Evolutionary conservation across 768 basidiomycete species (phyloP), one percentile per base, ranked within the genome.

Genomic region (Boletus barrowsii): DNA sequence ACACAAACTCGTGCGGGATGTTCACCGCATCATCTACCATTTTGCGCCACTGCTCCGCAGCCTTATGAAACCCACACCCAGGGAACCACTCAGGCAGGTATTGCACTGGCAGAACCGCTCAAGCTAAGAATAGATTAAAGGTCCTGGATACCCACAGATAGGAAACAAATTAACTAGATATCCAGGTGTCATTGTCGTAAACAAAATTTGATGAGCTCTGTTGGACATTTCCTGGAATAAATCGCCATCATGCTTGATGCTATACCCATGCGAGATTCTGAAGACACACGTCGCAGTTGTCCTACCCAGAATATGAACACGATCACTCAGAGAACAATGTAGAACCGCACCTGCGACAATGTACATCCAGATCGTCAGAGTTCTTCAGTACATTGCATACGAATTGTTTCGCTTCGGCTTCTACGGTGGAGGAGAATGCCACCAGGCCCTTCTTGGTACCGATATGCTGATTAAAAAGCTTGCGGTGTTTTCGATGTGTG

Each of bases 221-320:
- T 74, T 62, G 8, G 67, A 65, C 26, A 63, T 42, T 40, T 64
- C 44, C 24, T 73, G 58, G 48, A 70, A 67, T 0, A 69, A 70
- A 57, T 76, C 75, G 26, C 69, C 48, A 5, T 63, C 56, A 2
- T 63, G 55, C 41, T 62, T 40, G 15, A 73, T 66, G 10, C 69
- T 57, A 22, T 74, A 62, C 2, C 75, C 76, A 48, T 76, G 70
- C 3, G 70, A 69, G 14, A 70, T 57, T 6, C 56, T 63, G 51
- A 69, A 53, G 49, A 75, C 72, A 6, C 66, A 61, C 7, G 72
- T 63, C 2, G 71, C 71, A 1, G 69, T 63, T 49, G 69, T 57
- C 36, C 77, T 77, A 47, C 49, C 22, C 41, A 7, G 10, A 32
- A 10, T 17, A 5, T 48, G 10, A 33, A n/a, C 20, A 42, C 14